phyloP scores from a whole-genome alignment of 768 basidiomycete genomes.

The Amanita inopinata region DNA sequence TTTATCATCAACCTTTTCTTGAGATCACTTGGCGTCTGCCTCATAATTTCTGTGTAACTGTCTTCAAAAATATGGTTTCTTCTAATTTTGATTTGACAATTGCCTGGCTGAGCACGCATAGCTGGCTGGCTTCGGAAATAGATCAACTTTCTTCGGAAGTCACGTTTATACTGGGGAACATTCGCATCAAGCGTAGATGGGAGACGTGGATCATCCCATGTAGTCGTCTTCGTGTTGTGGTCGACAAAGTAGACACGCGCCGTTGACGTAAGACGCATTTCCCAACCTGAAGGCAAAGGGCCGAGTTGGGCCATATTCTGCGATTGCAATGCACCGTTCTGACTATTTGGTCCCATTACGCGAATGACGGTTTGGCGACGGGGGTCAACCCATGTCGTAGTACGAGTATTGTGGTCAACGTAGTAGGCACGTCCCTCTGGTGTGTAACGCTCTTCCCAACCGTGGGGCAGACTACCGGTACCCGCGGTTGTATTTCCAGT shows the following conservation, averaged over 20 bases:
- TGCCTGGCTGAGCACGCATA: slow-evolving; percentile 95
- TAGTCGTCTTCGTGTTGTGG: slow-evolving; percentile 99
- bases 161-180: slow-evolving; percentile 99
- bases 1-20: slow-evolving; percentile 99
- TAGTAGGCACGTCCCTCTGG: slow-evolving; percentile 98
- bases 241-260: slow-evolving; percentile 99
- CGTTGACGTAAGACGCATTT: slow-evolving; percentile 98
- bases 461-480: slow-evolving; percentile 82
- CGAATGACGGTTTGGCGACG: slow-evolving; percentile 94
- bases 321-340: slow-evolving; percentile 80
- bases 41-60: slow-evolving; percentile 99
- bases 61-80: slow-evolving; percentile 99
- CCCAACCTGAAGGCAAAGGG: slow-evolving; percentile 96
- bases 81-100: slow-evolving; percentile 98
- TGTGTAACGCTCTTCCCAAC: slow-evolving; percentile 99
- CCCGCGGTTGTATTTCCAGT: slow-evolving; percentile 55
- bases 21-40: slow-evolving; percentile 94
- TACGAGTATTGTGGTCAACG: slow-evolving; percentile 98
- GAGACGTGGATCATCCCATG: slow-evolving; percentile 97
- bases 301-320: slow-evolving; percentile 96
- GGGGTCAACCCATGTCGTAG: slow-evolving; percentile 99
- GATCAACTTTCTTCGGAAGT: slow-evolving; percentile 97
- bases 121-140: slow-evolving; percentile 99
- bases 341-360: slow-evolving; percentile 91
- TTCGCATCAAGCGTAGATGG: slow-evolving; percentile 94